Conservation (phyloP, 2,329 filamentous ascomycete species). For the Penicillium sp. region DNA sequence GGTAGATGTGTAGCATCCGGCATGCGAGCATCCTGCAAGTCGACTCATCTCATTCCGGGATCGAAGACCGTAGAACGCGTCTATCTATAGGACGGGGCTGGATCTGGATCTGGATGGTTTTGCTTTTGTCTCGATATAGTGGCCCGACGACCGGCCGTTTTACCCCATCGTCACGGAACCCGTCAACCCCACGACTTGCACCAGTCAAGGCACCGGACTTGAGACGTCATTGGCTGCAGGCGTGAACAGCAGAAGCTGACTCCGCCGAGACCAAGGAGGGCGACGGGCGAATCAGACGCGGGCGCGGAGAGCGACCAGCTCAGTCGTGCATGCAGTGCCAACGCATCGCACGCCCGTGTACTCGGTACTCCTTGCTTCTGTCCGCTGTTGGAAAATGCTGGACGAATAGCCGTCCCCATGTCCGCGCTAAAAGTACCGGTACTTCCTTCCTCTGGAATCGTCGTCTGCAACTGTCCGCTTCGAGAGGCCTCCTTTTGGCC, state of each 20-base stretch:
- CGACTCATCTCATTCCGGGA: neutral
- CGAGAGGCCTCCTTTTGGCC: conserved; percentile 21
- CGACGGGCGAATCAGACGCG: conserved; percentile 28
- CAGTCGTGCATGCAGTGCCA: conserved; percentile 36
- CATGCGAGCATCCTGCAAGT: neutral
- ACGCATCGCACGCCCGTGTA: conserved; percentile 23
- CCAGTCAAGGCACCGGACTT: too few species aligned
- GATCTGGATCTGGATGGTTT: too few species aligned
- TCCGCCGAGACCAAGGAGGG: conserved; percentile 24
- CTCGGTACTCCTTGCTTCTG: conserved; percentile 13
- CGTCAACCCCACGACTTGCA: neutral
- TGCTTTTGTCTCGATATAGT: too few species aligned
- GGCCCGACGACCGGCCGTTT: neutral
- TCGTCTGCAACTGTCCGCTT: conserved; percentile 32
- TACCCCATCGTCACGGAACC: neutral
- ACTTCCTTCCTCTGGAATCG: neutral
- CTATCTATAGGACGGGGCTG: too few species aligned
- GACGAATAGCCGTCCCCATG: neutral
- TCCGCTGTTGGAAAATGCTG: too few species aligned
- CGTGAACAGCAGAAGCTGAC: conserved; percentile 18
- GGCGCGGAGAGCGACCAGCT: conserved; percentile 21
- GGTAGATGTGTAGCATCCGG: neutral
- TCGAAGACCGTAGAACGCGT: too few species aligned
- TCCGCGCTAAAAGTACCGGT: neutral
- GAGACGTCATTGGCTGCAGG: neutral